A percentile compares a stretch with the other conserved stretches of the same genome.
These are phyloP conservation scores for Ophiocordyceps unilateralis DNA, from an alignment of 2,329 filamentous ascomycete genomes.

Conservation along the genomic window DNA sequence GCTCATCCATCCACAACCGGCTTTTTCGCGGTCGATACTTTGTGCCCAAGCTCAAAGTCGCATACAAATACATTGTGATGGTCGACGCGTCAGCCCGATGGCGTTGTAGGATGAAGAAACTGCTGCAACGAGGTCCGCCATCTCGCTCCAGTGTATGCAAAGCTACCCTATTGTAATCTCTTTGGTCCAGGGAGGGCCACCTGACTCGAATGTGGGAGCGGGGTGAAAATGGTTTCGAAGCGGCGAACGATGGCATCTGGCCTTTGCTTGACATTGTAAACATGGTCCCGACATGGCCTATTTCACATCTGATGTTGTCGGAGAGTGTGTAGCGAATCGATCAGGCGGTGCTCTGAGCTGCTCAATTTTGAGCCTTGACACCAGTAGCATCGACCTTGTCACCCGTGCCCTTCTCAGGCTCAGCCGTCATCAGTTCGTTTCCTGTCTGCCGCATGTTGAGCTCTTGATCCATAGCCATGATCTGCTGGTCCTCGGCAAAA, in stretches of 20 bases:
- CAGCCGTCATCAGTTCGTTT: conserved; percentile 47
- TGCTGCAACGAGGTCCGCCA: not conserved
- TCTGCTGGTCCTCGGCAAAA: conserved; percentile 89
- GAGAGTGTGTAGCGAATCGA: not conserved
- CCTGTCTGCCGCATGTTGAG: conserved; percentile 89
- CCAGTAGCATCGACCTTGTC: conserved; percentile 30
- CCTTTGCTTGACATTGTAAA: not conserved
- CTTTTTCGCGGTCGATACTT: no score
- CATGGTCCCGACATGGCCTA: not conserved
- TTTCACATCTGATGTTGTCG: not conserved
- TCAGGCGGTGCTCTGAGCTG: conserved; percentile 24
- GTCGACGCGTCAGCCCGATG: no score
- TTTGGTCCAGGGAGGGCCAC: no score
- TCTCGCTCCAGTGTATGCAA: not conserved
- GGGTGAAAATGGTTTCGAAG: not conserved
- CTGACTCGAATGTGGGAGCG: no score
- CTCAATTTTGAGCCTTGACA: conserved; percentile 28
- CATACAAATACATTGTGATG: no score
- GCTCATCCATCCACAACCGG: no score
- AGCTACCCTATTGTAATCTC: not conserved
- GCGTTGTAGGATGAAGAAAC: no score
- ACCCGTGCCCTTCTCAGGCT: conserved; percentile 25
- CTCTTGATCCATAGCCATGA: conserved; percentile 94
- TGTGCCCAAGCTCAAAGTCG: no score
- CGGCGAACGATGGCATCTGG: not conserved